Evolutionary conservation across 805 yeast species (phyloP).

Genomic region (Nakazawaea wyomingensis): DNA sequence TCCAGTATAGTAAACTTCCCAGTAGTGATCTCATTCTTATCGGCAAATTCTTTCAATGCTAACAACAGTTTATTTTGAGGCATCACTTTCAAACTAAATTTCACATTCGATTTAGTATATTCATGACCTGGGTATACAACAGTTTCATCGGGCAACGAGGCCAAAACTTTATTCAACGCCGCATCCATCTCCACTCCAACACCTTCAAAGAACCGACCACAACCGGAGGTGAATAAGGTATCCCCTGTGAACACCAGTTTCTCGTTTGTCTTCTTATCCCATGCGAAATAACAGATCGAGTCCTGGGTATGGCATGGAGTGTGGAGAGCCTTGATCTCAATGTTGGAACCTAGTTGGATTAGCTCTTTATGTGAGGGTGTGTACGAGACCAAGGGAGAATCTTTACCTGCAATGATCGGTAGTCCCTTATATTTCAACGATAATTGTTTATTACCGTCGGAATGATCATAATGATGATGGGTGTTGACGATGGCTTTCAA

Average conservation of each 20-base stretch:
- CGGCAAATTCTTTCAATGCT: constrained; percentile 45
- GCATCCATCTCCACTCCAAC: constrained; percentile 71
- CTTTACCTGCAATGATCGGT: constrained; percentile 80
- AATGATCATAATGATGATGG: constrained; percentile 94
- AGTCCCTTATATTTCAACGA: constrained; percentile 33
- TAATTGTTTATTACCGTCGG: constrained; percentile 66
- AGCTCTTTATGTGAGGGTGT: constrained; percentile 64
- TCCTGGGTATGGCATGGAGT: constrained; percentile 99
- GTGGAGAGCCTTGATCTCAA: constrained; percentile 74
- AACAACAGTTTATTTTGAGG: constrained; percentile 45
- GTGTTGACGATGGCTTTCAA: constrained; percentile 84
- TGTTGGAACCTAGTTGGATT: constrained; percentile 55
- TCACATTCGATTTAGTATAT: constrained; percentile 78
- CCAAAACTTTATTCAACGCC: constrained; percentile 58
- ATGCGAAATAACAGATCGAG: constrained; percentile 80
- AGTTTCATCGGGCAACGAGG: constrained; percentile 61
- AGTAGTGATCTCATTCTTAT: constrained; percentile 65
- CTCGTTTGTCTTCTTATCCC: constrained; percentile 58
- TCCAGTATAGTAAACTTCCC: constrained; percentile 83
- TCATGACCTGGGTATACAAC: constrained; percentile 92
- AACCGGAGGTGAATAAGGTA: constrained; percentile 88
- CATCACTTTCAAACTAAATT: constrained; percentile 66
- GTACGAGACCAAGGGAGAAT: constrained; percentile 65
- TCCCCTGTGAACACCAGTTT: constrained; percentile 91
- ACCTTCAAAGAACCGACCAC: constrained; percentile 97